phyloP scores from a whole-genome alignment of 2,329 filamentous ascomycete species.

The Fusarium sp. region DNA sequence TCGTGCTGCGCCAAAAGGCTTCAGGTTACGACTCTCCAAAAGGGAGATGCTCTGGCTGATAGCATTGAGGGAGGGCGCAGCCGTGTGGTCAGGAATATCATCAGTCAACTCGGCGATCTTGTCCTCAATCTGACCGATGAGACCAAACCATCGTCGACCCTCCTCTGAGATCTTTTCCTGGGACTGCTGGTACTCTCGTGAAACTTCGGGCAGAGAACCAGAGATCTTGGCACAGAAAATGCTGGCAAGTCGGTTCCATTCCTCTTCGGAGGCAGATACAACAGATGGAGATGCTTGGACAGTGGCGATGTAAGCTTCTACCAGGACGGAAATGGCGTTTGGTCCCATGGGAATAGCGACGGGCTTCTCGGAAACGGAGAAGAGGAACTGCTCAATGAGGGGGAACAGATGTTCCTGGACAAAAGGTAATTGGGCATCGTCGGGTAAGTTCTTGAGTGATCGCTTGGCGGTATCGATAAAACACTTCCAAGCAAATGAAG shows the following conservation, averaged over 20 bases:
- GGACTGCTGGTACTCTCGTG: constrained; percentile 78
- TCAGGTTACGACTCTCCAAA: constrained; percentile 63
- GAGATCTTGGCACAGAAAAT: constrained; percentile 74
- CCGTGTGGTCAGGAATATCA: constrained; percentile 46
- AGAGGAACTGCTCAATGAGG: constrained; percentile 65
- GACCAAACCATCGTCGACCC: constrained; percentile 73
- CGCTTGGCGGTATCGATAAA: constrained; percentile 75
- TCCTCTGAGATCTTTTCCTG: constrained; percentile 75
- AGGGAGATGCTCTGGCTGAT: constrained; percentile 55
- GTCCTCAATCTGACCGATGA: constrained; percentile 61
- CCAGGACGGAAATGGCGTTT: constrained; percentile 54
- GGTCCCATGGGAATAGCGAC: constrained; percentile 48
- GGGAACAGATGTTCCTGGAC: constrained; percentile 64
- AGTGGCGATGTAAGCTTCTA: constrained; percentile 60
- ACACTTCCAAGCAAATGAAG: constrained; percentile 75
- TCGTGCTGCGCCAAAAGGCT: constrained; percentile 66
- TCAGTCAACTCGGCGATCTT: constrained; percentile 41
- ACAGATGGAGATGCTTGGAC: constrained; percentile 55
- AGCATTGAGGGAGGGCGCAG: constrained; percentile 45
- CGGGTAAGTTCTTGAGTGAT: constrained; percentile 59
- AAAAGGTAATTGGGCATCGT: constrained; percentile 59
- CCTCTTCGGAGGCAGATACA: constrained; percentile 61
- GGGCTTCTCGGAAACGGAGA: constrained; percentile 55
- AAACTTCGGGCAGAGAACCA: constrained; percentile 82
- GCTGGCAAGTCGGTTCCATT: constrained; percentile 73